phyloP scores from a whole-genome alignment of 306 rosid genomes.

The Dryas octopetala region DNA sequence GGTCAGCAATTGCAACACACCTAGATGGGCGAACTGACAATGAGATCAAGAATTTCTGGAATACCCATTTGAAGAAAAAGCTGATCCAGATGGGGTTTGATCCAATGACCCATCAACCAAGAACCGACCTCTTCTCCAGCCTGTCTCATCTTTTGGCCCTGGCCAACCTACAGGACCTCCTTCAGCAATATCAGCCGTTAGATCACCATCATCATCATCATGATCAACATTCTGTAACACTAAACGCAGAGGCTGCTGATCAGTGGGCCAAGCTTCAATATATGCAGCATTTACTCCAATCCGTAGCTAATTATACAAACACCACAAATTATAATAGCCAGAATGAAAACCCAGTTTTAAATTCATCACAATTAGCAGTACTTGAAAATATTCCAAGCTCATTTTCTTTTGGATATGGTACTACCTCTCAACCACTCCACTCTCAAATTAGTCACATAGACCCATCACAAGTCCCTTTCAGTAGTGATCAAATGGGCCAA shows the following conservation, averaged over 20 bases:
- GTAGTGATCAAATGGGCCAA: conserved; percentile 33
- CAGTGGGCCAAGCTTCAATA: conserved; percentile 60
- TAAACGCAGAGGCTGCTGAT: conserved; percentile 55
- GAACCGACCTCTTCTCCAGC: conserved; percentile 66
- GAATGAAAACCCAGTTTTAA: conserved; percentile 27
- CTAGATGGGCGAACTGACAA: conserved; percentile 80
- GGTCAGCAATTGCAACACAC: conserved; percentile 84
- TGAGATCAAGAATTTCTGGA: conserved; percentile 88
- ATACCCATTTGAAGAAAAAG: conserved; percentile 80
- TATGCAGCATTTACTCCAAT: conserved; percentile 54
- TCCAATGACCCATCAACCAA: conserved; percentile 90
- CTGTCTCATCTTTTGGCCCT: conserved; percentile 61
- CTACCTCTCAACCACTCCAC: conserved; percentile 67
- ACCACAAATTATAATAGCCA: conserved; percentile 17
- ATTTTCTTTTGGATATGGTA: conserved; percentile 36
- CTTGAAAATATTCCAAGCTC: conserved; percentile 32
- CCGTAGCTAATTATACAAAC: conserved; percentile 27
- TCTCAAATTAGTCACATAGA: conserved; percentile 36
- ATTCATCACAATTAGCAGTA: conserved; percentile 6
- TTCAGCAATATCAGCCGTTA: conserved; percentile 39
- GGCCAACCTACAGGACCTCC: conserved; percentile 56
- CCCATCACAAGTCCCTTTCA: conserved; percentile 68
- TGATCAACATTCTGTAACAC: conserved; percentile 40
- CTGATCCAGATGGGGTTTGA: conserved; percentile 89
- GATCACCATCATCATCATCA: conserved; percentile 18